Conservation (phyloP, 2,329 filamentous ascomycete species). For the Dothidotthia symphoricarpi region DNA sequence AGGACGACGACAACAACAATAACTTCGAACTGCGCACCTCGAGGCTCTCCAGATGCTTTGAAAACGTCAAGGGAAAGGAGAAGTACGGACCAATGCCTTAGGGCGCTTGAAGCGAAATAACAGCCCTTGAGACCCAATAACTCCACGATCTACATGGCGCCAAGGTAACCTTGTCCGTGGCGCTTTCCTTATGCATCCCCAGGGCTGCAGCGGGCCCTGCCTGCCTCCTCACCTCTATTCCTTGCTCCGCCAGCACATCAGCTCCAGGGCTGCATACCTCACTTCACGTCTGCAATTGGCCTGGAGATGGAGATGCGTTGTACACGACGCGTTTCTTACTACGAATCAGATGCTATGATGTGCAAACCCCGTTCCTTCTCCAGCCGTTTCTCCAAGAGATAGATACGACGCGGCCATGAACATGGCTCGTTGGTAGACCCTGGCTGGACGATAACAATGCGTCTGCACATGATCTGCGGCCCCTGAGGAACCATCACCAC, state of each 20-base stretch:
- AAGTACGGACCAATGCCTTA: conserved; percentile 11
- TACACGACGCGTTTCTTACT: conserved; percentile 25
- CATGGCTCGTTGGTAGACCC: background rate
- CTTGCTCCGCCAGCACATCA: conserved; percentile 2
- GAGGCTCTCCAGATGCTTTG: conserved; percentile 7
- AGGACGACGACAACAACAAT: background rate
- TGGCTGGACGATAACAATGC: background rate
- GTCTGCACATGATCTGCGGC: background rate
- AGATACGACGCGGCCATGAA: conserved; percentile 2
- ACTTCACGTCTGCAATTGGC: conserved; percentile 13
- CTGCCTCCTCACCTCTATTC: conserved; percentile 10
- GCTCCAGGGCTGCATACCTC: too few relatives aligned
- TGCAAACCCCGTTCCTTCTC: too few relatives aligned
- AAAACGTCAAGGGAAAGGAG: conserved; percentile 13
- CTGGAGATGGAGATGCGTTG: conserved; percentile 20
- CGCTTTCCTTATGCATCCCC: conserved; percentile 1
- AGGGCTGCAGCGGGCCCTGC: background rate
- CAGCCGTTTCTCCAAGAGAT: too few relatives aligned
- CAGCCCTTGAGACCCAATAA: conserved; percentile 10
- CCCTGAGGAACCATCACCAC: background rate
- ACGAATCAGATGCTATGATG: conserved; percentile 8
- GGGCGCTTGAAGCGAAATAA: conserved; percentile 22
- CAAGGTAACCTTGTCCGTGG: conserved; percentile 11
- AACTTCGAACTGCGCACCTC: conserved; percentile 9
- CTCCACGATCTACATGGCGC: conserved; percentile 5